Base-by-base conservation (phyloP, 257 asterid species). In the Primulina tabacum region DNA sequence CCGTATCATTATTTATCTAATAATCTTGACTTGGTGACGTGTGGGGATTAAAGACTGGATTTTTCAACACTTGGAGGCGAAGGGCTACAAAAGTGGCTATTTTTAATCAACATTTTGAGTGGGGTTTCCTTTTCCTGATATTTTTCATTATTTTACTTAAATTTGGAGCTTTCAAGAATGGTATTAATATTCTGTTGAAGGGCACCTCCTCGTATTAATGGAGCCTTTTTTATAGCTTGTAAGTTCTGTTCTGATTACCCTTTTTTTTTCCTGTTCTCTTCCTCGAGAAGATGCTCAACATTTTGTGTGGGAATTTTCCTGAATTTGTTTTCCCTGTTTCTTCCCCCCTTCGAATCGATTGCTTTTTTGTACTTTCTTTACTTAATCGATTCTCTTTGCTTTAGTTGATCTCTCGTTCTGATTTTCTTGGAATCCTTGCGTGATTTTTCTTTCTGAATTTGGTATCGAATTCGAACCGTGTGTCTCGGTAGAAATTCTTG, bases 51-150 rank as follows among this genome's bases (percentile, higher is more conserved):
- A 70, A 67, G 57, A 30, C 69, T 59, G 57, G 73, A 61, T 65
- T 64, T 43, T 72, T 64, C 70, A 64, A 63, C 68, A 69, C 64
- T 34, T 76, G 78, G 75, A 76, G 65, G 60, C 28, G 71, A 28
- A 16, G 56, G 34, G 17, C 10, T n/a, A 4, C 28, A 60, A 55
- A 47, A 2, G 16, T 2, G 68, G 32, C 34, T 14, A 38, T 47
- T 14, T 47, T 14, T 47, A 47, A 47, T 47, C 18, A 5, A 47
- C 1, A 14, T 47, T 47, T 14, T 14, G 1, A 47, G 18, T 47
- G 55, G 73, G 76, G 3, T 59, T 61, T 33, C 29, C 20, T 16
- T 32, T 38, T 65, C 4, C 40, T 37, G 18, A 60, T n/a, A 5
- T 14, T 71, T 67, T 8, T 16, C 6, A 11, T 29, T 65, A 18